phyloP scores from a whole-genome alignment of 1,284 basidiomycete species.

The Naganishia albida region DNA sequence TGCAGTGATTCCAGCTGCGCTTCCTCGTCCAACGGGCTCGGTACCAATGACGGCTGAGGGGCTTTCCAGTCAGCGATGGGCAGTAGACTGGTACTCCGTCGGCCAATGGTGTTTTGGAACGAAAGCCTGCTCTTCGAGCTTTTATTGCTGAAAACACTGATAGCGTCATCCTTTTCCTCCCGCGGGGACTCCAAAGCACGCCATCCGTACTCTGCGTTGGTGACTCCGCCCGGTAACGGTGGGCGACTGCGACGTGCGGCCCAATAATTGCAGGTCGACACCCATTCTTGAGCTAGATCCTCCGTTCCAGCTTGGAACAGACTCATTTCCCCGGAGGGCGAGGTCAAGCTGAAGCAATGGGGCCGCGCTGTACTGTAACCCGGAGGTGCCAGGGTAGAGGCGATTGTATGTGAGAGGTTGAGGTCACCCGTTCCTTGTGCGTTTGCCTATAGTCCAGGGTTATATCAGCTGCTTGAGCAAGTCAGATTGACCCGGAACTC shows the following conservation, averaged over 20 bases:
- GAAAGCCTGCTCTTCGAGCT: conserved; percentile 32
- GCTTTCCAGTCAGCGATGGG: conserved; percentile 75
- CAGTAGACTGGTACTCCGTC: conserved; percentile 29
- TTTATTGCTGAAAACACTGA: conserved; percentile 69
- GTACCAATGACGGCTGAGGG: conserved; percentile 76
- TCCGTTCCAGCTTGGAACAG: conserved; percentile 98
- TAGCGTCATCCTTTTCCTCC: conserved; percentile 61
- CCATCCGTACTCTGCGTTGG: conserved; percentile 99
- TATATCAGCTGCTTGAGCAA: conserved; percentile 11
- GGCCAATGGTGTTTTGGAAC: conserved; percentile 22
- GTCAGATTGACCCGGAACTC: conserved; percentile 50
- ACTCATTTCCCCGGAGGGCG: conserved; percentile 82
- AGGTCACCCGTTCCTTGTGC: conserved; percentile 79
- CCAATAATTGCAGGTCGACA: conserved; percentile 98
- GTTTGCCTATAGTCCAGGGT: conserved; percentile 61
- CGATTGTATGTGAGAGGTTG: conserved; percentile 80
- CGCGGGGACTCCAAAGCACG: conserved; percentile 39
- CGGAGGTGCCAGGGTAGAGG: conserved; percentile 82
- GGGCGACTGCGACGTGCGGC: conserved; percentile 90
- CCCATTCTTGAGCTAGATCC: conserved; percentile 96
- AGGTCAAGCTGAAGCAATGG: conserved; percentile 91
- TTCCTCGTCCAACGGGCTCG: conserved; percentile 88
- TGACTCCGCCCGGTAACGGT: conserved; percentile 89
- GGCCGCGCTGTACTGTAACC: conserved; percentile 88
- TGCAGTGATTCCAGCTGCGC: conserved; percentile 80